phyloP scores from a whole-genome alignment of 371 early-diverging fungal species.

The Rhizopus stolonifer region DNA sequence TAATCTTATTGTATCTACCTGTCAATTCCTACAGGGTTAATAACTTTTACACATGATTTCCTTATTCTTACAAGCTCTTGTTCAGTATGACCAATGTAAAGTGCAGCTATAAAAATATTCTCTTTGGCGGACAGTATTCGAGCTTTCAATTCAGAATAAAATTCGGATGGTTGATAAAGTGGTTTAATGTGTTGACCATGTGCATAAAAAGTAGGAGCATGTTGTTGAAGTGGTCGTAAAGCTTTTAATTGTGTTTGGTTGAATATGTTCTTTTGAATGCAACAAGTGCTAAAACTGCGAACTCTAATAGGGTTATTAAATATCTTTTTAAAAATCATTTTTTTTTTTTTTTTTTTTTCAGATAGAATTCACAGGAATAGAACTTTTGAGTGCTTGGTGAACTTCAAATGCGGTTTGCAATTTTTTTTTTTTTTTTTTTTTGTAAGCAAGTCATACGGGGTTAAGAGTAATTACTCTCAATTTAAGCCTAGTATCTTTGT shows the following conservation, averaged over 20 bases:
- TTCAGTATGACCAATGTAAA: conserved; percentile 88
- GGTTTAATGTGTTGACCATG: conserved; percentile 35
- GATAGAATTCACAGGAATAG: no score
- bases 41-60: neutral
- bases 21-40: neutral
- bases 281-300: conserved; percentile 8
- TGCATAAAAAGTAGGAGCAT: conserved; percentile 32
- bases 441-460: no score
- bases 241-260: conserved; percentile 2
- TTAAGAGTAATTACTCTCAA: no score
- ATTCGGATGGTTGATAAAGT: conserved; percentile 46
- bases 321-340: neutral
- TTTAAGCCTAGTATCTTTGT: no score
- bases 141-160: conserved; percentile 50
- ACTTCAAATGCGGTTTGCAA: conserved; percentile 9
- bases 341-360: neutral
- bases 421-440: conserved; percentile 4
- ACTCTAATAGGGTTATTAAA: neutral
- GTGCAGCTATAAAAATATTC: conserved; percentile 79
- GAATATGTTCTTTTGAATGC: neutral
- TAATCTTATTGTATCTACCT: conserved; percentile 58
- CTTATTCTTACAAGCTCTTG: conserved; percentile 62
- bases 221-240: conserved; percentile 20
- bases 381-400: no score
- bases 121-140: conserved; percentile 67